phyloP scores from a whole-genome alignment of 2,329 filamentous ascomycete species.

The Pseudopithomyces maydicus region DNA sequence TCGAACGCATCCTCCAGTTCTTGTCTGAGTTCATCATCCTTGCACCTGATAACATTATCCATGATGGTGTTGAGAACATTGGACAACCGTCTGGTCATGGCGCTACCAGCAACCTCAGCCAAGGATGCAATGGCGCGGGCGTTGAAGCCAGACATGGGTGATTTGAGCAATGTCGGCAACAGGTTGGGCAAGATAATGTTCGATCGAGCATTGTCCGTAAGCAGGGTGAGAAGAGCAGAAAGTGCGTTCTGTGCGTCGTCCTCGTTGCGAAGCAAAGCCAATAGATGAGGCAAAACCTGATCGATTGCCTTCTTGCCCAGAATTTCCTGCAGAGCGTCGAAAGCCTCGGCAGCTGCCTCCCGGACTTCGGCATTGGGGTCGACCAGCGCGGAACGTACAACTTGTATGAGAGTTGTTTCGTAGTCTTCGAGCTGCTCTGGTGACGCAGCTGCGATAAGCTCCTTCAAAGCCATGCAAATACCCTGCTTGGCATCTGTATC shows the following conservation, averaged over 20 bases:
- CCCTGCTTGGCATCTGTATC: conserved; percentile 95
- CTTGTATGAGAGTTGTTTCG: conserved; percentile 92
- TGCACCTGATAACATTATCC: conserved; percentile 83
- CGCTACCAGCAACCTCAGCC: conserved; percentile 84
- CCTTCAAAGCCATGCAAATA: conserved; percentile 93
- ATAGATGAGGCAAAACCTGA: conserved; percentile 89
- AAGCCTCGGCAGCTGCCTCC: conserved; percentile 95
- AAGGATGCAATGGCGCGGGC: conserved; percentile 91
- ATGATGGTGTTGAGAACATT: conserved; percentile 91
- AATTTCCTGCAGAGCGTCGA: conserved; percentile 91
- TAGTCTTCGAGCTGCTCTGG: conserved; percentile 90
- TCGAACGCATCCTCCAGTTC: conserved; percentile 86
- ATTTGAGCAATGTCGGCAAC: conserved; percentile 87
- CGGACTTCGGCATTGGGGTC: conserved; percentile 88
- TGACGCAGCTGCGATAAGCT: conserved; percentile 88
- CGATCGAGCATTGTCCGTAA: conserved; percentile 90
- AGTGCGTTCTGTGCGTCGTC: conserved; percentile 90
- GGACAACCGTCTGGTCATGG: conserved; percentile 89
- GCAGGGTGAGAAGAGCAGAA: conserved; percentile 86
- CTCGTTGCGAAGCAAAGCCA: conserved; percentile 85
- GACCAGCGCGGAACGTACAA: conserved; percentile 89
- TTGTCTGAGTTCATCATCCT: conserved; percentile 72
- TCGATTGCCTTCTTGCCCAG: conserved; percentile 94
- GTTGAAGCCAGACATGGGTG: conserved; percentile 93
- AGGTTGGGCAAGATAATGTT: conserved; percentile 97